Base-by-base conservation (phyloP, 1,284 basidiomycete species). In the Singerocomus rubriflavus region DNA sequence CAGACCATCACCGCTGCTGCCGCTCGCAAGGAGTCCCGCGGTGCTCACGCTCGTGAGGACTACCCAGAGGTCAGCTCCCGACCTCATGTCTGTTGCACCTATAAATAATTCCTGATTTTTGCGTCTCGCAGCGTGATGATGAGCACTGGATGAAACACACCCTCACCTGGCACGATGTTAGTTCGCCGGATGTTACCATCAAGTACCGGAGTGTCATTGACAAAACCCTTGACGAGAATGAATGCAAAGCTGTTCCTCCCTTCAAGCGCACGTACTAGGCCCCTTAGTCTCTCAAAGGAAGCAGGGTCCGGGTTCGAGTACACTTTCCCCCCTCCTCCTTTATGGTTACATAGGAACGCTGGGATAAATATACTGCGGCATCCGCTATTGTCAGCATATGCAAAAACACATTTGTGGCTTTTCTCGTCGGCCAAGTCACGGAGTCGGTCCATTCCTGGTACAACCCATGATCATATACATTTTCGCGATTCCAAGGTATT, bases 41-140 rank as follows among this genome's bases (percentile, higher is more conserved):
- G 96, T 66, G 96, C 96, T 32, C 97, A 99, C 68, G 96, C 97
- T 40, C 91, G 96, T 60, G 94, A 98, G 72, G 97, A 99, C 73
- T 98, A 71, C 78, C 86, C 93, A 54, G 91, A 93, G 56, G 88
- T 91, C 55, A 52, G 79, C 73, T 29, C 32, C 44, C 31, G 35
- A 42, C 8, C 16, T 21, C 36, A 13, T 14, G 16, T 43, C 42
- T 43, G 25, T 39, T 33, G 30, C 14, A 14, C 34, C 26, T 37
- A 14, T 48, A 32, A 37, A 26, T 37, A 39, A 42, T 35, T 5
- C 4, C 46, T 51, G 42, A 52, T 26, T 40, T 34, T 17, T 48
- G 21, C 49, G 21, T 34, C 41, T 44, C 50, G 12, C 55, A 91
- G 88, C 85, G 92, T 70, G 87, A 95, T 62, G 93, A 98, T 61